Conservation (phyloP, 2,329 filamentous ascomycete species). For the Clonostachys byssicola region DNA sequence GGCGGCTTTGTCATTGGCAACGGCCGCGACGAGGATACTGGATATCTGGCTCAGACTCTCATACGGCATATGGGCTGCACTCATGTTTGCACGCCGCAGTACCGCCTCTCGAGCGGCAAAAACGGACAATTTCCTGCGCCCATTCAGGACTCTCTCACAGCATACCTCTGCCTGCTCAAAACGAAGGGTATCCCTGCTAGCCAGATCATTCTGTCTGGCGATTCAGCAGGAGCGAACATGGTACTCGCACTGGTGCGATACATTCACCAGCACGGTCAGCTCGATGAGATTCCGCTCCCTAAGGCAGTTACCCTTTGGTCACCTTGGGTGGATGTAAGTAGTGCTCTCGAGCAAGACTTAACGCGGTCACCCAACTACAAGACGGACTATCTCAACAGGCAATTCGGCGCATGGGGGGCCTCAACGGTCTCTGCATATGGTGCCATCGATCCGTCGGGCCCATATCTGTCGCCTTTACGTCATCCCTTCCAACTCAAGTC, state of each 20-base stretch:
- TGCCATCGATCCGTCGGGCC: background rate
- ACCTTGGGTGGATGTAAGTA: slow-evolving; percentile 15
- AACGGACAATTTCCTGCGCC: slow-evolving; percentile 19
- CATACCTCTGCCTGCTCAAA: slow-evolving; percentile 16
- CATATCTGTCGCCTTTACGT: slow-evolving; percentile 5
- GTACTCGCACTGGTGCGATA: slow-evolving; percentile 22
- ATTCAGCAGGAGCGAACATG: slow-evolving; percentile 23
- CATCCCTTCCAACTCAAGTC: slow-evolving; percentile 8
- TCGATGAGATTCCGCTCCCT: slow-evolving; percentile 10
- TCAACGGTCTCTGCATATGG: slow-evolving; percentile 4
- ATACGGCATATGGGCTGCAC: slow-evolving; percentile 12
- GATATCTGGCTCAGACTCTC: slow-evolving; percentile 15
- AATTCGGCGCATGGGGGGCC: slow-evolving; percentile 11
- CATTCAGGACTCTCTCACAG: slow-evolving; percentile 22
- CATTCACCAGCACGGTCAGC: slow-evolving; percentile 13
- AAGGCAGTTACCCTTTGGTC: slow-evolving; percentile 13
- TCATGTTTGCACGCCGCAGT: slow-evolving; percentile 20
- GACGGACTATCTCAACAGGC: slow-evolving; percentile 11
- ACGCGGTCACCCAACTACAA: slow-evolving; percentile 6
- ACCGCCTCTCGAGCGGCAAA: slow-evolving; percentile 16
- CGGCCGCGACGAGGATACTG: slow-evolving; percentile 19
- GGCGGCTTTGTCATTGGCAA: slow-evolving; percentile 21
- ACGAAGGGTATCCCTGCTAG: slow-evolving; percentile 13
- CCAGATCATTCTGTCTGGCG: slow-evolving; percentile 22
- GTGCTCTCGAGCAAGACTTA: slow-evolving; percentile 11